A percentile compares a stretch with the other conserved stretches of the same genome.
Conservation (phyloP, 345 rosid genomes). For the Camelina laxa region DNA sequence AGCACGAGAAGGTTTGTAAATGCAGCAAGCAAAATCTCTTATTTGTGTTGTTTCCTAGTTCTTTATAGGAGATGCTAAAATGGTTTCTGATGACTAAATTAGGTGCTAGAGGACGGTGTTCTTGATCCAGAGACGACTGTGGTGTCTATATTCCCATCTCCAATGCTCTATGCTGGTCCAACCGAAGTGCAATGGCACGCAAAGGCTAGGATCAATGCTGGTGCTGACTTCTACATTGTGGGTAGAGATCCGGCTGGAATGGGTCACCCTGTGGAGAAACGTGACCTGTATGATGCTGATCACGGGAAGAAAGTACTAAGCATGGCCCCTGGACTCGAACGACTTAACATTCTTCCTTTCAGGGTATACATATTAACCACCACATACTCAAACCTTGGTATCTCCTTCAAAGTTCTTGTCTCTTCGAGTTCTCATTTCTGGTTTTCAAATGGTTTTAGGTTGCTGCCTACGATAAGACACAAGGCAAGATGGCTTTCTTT, state of each 20-base stretch:
- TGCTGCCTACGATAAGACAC: conserved; percentile 93
- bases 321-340: conserved; percentile 96
- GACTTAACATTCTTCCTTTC: conserved; percentile 93
- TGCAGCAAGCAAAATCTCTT: background rate
- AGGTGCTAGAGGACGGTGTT: conserved; percentile 97
- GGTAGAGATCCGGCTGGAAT: conserved; percentile 99
- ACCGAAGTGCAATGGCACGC: conserved; percentile 99
- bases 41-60: background rate
- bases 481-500: conserved; percentile 96
- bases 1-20: conserved; percentile 79
- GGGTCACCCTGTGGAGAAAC: conserved; percentile 94
- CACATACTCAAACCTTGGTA: conserved; percentile 1
- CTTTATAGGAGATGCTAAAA: conserved; percentile 18
- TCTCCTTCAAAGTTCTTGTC: background rate
- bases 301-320: conserved; percentile 95
- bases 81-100: background rate
- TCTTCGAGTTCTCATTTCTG: conserved; percentile 17
- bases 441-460: conserved; percentile 51
- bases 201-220: conserved; percentile 93
- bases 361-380: conserved; percentile 52
- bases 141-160: conserved; percentile 97
- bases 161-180: conserved; percentile 98
- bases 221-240: conserved; percentile 95
- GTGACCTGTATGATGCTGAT: conserved; percentile 94
- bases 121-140: conserved; percentile 98